Percentiles rank a stretch among this genome's conserved stretches.
Conservation (phyloP, 2,329 filamentous ascomycete species). For the Pezicula carpinea region DNA sequence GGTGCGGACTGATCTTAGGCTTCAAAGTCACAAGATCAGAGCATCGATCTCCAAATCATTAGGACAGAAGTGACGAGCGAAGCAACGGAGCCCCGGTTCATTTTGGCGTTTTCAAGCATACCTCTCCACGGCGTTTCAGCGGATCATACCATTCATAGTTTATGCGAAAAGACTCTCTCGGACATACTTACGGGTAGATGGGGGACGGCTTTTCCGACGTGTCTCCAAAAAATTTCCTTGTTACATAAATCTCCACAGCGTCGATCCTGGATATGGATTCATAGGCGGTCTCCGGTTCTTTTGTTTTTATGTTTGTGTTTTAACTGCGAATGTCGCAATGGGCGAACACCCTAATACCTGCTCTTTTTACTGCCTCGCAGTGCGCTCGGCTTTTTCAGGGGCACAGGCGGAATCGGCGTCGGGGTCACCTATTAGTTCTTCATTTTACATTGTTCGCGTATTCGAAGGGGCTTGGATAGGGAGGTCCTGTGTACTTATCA, state of each 20-base stretch:
- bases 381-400: conserved; percentile 15
- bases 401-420: conserved; percentile 20
- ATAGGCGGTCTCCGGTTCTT: conserved; percentile 12
- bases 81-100: background rate
- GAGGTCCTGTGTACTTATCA: conserved; percentile 29
- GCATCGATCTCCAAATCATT: background rate
- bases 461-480: conserved; percentile 16
- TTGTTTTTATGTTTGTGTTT: conserved; percentile 24
- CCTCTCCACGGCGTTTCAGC: conserved; percentile 25
- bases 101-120: conserved; percentile 30
- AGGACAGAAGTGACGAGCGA: background rate
- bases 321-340: conserved; percentile 15
- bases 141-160: conserved; percentile 28
- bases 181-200: conserved; percentile 22
- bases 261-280: conserved; percentile 20
- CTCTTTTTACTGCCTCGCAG: conserved; percentile 17
- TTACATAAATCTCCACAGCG: conserved; percentile 21
- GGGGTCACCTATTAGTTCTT: conserved; percentile 20
- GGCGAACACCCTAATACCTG: conserved; percentile 23
- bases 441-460: conserved; percentile 9
- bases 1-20: conserved; percentile 43
- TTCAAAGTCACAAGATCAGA: background rate
- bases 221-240: conserved; percentile 22
- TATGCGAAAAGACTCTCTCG: conserved; percentile 22
- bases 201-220: conserved; percentile 16